Percentiles rank a stretch among this genome's conserved stretches.
Evolutionary conservation across 2,329 filamentous ascomycete species (phyloP).

Genomic region (Pestalotiopsis sp.): DNA sequence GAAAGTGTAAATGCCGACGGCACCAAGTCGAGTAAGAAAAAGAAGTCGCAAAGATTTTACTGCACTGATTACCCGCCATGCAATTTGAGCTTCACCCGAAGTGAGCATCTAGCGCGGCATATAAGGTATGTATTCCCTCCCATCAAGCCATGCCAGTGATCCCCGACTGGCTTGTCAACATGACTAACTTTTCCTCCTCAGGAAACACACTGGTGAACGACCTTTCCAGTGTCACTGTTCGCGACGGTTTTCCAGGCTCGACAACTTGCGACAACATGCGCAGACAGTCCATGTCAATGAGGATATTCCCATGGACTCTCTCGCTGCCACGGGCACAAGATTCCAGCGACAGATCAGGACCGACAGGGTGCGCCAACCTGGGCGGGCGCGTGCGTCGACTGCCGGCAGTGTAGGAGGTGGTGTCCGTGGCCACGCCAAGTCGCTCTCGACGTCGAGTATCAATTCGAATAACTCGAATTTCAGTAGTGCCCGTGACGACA

Average conservation of each 20-base stretch:
- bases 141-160: neutral
- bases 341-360: slow-evolving; percentile 92
- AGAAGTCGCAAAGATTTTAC: slow-evolving; percentile 94
- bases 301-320: slow-evolving; percentile 90
- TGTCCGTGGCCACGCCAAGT: slow-evolving; percentile 80
- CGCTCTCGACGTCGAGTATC: slow-evolving; percentile 84
- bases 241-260: slow-evolving; percentile 79
- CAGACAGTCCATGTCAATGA: slow-evolving; percentile 98
- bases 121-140: slow-evolving; percentile 66
- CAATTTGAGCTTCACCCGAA: slow-evolving; percentile 90
- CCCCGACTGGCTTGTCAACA: slow-evolving; percentile 8
- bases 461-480: slow-evolving; percentile 69
- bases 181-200: slow-evolving; percentile 37
- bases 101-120: slow-evolving; percentile 91
- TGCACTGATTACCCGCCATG: slow-evolving; percentile 95
- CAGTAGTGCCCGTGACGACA: slow-evolving; percentile 61
- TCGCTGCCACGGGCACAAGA: slow-evolving; percentile 87
- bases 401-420: slow-evolving; percentile 72
- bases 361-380: slow-evolving; percentile 76
- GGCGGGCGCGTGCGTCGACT: slow-evolving; percentile 76
- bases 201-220: slow-evolving; percentile 96
- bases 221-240: slow-evolving; percentile 97
- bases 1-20: slow-evolving; percentile 66
- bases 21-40: slow-evolving; percentile 82
- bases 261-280: slow-evolving; percentile 95